Base-by-base conservation (phyloP, 2,329 filamentous ascomycete species). In the Xylaria polymorpha region DNA sequence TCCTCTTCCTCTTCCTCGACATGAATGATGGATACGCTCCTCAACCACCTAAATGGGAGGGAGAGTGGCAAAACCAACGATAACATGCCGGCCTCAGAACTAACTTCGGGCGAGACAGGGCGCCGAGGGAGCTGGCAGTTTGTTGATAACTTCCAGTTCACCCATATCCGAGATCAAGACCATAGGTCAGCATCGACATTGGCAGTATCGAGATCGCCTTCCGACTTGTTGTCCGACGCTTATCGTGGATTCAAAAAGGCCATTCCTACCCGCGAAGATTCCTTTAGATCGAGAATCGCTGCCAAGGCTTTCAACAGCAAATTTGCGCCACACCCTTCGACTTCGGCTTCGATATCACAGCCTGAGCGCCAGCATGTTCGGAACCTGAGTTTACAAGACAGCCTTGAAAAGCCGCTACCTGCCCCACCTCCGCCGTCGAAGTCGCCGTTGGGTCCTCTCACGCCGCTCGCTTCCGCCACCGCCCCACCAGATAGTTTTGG, bases 341-440 rank as follows among this genome's bases (percentile, higher is more conserved):
- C 46, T 20, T 56, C 63, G 25, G 32, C 68, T 59, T 68, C 60
- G 43, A 70, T 62, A 53, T 51, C 56, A 62, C 71, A 70, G 41
- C 63, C 75, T 43, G 35, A 69, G 43, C 81, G 85, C 79, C 85
- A 68, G 66, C 66, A 88, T 88, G 86, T 80, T 67, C 82, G 85
- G 72, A 85, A 83, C 73, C 70, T 87, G 77, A 89, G 84, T 72
- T 78, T 88, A 59, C 86, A 87, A 74, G 81, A 85, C 67, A 88
- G 86, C 73, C 85, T 89, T 71, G 83, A 84, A 73, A 89, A 89
- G 77, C 87, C 87, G 58, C 77, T 89, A 25, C 87, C 87, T 43
- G 83, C 85, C 71, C 82, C 86, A 69, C 82, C 86, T 29, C 86
- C 87, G 32, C 81, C 74, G 64, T 79, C 74, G 63, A 78, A 78